Evolutionary conservation across 2,329 filamentous ascomycete genomes (phyloP), one percentile per base, ranked within the genome.

Genomic region (Beauveria bassiana): DNA sequence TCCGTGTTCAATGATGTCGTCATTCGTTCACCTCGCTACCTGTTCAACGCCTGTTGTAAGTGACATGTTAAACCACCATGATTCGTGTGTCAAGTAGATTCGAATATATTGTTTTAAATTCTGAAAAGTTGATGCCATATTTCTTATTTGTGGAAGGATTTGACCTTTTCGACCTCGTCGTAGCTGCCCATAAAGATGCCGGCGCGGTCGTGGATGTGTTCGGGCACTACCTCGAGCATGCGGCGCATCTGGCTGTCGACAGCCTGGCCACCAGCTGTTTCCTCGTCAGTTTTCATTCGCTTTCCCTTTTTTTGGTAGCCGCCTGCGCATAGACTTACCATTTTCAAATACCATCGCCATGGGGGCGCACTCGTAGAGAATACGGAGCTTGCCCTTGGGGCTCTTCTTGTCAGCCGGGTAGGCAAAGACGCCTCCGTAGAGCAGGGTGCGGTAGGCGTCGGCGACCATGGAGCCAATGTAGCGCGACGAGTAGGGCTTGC

Each of bases 301-400:
- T 40, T 24, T 34, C 31, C 14, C 3, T 43, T 34, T 14, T 12
- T 4, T 34, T 5, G 4, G 12, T 14, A 34, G 12, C 31, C 12
- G 12, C 31, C 31, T 12, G 31, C 31, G 31, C 10, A 8, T 50
- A 18, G 7, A 79, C 87, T 78, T 76, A 93, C 90, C 95, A 77
- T 99, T 97, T 78, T 99, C 95, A 75, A 99, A 98, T 7, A 99
- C 85, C 88, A 98, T 90, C 26, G 95, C 95, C 95, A 99, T 99
- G 45, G 95, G 95, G 16, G 95, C 95, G 73, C 95, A 99, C 80
- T 99, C 95, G 78, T 99, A 99, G 69, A 99, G 75, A 68, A 99
- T 99, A 66, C 95, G 85, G 68, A 99, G 84, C 82, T 99, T 99
- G 68, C 95, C 95, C 86, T 98, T 99, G 66, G 93, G 91, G 72